Evolutionary conservation across 75 land plant species (phyloP), one percentile per base, ranked within the genome.

Genomic region (Adiantum capillusveneris): DNA sequence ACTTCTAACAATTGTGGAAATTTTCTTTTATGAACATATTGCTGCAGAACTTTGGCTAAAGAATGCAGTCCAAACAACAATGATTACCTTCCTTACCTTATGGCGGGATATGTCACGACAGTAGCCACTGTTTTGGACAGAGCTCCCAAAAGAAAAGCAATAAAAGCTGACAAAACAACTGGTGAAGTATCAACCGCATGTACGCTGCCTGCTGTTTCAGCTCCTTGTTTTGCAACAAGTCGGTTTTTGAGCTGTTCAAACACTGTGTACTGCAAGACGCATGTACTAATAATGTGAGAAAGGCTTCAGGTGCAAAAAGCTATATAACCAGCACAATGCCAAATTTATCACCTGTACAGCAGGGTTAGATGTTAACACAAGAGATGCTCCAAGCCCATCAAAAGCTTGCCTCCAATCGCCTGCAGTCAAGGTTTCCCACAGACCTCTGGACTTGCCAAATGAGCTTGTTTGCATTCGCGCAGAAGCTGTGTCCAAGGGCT

Each of bases 401-500:
- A 70, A 90, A 56, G 90, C 90, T 37, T 83, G 82, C 52, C 54
- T 79, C 82, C 78, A 86, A 31, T 60, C 69, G 11, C 87, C 77
- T 45, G 72, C 81, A 50, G 81, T 64, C 43, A 90, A 73, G 21
- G 81, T 86, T 60, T 79, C 66, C 83, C 80, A 79, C 34, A 90
- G 65, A 29, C 87, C 77, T 65, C 77, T 86, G 27, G 90, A 86
- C 59, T 90, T 83, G 21, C 96, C 96, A 75, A 90, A 90, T 3
- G 62, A 76, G 58, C 96, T 86, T 37, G 87, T 86, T 78, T 90
- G 96, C 96, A 90, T 90, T 64, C 76, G 75, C 6, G 96, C 80
- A 20, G 90, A 81, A 51, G 96, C 90, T 68, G 87, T 83, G 67
- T 90, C 96, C 56, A 90, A 54, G 24, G 96, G 96, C 95, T 89